Evolutionary conservation across 768 basidiomycete species (phyloP).

Genomic region (Serendipita indica): DNA sequence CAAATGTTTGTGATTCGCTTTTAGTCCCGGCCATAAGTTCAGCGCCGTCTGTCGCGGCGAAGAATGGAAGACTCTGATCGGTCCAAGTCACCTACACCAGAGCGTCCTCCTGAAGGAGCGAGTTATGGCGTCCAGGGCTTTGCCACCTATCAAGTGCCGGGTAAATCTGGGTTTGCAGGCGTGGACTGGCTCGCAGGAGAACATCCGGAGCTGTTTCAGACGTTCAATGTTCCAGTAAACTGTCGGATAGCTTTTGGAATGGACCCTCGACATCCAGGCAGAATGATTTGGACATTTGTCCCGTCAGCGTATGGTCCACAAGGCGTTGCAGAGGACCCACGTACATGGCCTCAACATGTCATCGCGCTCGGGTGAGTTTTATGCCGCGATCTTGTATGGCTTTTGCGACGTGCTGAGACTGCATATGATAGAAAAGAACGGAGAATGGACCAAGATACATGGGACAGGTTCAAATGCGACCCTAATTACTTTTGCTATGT

Average conservation of each 20-base stretch:
- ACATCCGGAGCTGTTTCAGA: not conserved
- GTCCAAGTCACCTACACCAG: no score
- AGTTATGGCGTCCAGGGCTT: no score
- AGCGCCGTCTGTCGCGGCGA: no score
- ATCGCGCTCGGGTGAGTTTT: not conserved
- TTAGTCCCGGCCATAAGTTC: no score
- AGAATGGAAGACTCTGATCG: no score
- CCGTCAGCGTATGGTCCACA: not conserved
- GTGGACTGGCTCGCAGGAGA: not conserved
- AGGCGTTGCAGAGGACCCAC: not conserved
- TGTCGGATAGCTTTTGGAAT: not conserved
- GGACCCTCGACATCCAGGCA: not conserved
- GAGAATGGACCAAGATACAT: not conserved
- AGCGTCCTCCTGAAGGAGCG: no score
- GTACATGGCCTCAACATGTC: not conserved
- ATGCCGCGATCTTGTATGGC: no score
- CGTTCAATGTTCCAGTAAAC: not conserved
- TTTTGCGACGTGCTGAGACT: no score
- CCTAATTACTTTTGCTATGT: conserved; percentile 5
- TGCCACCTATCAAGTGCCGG: not conserved
- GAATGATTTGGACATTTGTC: not conserved
- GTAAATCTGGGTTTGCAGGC: not conserved
- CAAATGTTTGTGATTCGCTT: no score
- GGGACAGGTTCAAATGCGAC: not conserved
- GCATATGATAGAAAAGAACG: no score